phyloP scores from a whole-genome alignment of 345 rosid species.

The Angophora floribunda region DNA sequence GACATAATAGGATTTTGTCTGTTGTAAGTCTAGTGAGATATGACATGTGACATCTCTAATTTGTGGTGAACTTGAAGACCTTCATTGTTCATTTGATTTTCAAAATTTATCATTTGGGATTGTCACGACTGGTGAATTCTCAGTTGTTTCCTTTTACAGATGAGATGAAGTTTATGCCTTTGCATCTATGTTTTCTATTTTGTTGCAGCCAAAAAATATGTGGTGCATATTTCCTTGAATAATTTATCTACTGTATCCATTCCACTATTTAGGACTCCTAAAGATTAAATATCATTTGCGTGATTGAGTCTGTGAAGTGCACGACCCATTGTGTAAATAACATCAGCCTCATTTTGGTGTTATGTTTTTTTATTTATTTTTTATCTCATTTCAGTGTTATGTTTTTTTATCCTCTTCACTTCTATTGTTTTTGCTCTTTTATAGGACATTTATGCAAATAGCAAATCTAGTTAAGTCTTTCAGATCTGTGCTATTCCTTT shows the following conservation, averaged over 20 bases:
- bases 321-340: neutral
- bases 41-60: neutral
- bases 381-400: neutral
- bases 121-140: neutral
- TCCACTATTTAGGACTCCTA: neutral
- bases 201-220: neutral
- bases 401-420: neutral
- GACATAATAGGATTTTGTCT: neutral
- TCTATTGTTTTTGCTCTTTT: neutral
- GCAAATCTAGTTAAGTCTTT: neutral
- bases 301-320: neutral
- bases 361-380: neutral
- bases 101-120: neutral
- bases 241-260: neutral
- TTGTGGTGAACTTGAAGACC: neutral
- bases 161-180: neutral
- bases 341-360: neutral
- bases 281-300: neutral
- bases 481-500: neutral
- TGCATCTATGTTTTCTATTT: neutral
- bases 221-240: neutral
- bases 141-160: neutral
- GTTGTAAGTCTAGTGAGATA: neutral
- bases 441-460: neutral
- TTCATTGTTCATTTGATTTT: neutral